Percentiles rank a stretch among this genome's conserved stretches.
These are phyloP conservation scores for Agrocybe pediades DNA, from an alignment of 768 basidiomycete genomes.

Conservation along the genomic window DNA sequence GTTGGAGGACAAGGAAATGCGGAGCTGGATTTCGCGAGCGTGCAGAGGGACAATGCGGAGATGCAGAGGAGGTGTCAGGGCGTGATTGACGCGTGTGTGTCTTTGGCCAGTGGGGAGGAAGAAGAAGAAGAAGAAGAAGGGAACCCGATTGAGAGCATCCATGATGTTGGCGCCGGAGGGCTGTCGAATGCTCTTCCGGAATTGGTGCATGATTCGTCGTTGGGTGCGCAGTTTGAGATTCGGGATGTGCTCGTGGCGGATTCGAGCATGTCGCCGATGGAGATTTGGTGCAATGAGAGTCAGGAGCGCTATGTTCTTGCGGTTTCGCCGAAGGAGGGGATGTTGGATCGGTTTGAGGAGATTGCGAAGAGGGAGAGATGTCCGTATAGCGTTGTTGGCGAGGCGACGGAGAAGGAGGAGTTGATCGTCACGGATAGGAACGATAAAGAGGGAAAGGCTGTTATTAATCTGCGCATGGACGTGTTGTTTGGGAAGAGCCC, in stretches of 20 bases:
- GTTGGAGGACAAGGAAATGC: constrained; percentile 88
- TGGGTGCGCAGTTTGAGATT: constrained; percentile 93
- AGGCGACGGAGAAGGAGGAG: constrained; percentile 78
- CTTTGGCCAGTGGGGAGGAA: no score
- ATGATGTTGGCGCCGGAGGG: constrained; percentile 98
- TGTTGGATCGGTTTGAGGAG: constrained; percentile 62
- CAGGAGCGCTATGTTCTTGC: constrained; percentile 98
- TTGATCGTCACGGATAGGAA: constrained; percentile 90
- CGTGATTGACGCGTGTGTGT: constrained; percentile 91
- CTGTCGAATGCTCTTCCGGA: constrained; percentile 96
- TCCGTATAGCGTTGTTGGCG: constrained; percentile 90
- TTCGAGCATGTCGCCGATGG: constrained; percentile 96
- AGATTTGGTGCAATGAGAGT: constrained; percentile 99
- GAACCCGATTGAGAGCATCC: constrained; percentile 93
- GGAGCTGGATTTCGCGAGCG: constrained; percentile 95
- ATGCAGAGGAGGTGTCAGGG: constrained; percentile 98
- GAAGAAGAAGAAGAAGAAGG: constrained; percentile 37
- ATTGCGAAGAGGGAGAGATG: constrained; percentile 89
- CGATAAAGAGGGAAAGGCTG: constrained; percentile 58
- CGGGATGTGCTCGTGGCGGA: constrained; percentile 92
- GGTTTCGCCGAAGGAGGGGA: constrained; percentile 55
- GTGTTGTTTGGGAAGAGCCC: constrained; percentile 97
- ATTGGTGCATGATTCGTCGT: constrained; percentile 91
- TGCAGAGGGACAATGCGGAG: constrained; percentile 97
- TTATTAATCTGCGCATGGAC: constrained; percentile 90